These are phyloP conservation scores for Dalbergia oliveri DNA, from an alignment of 306 rosid species.

Conservation along the genomic window DNA sequence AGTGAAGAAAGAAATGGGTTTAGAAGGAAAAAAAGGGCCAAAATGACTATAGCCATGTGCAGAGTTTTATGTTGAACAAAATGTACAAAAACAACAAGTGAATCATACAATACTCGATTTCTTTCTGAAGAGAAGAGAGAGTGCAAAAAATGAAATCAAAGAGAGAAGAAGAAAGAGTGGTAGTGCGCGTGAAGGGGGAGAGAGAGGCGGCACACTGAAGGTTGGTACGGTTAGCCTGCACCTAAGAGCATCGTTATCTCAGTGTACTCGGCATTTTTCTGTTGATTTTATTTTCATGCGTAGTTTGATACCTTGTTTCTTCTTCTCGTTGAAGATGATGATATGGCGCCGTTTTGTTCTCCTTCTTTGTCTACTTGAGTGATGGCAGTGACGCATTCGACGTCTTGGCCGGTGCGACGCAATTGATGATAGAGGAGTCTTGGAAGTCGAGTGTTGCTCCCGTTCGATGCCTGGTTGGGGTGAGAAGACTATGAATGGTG, in stretches of 20 bases:
- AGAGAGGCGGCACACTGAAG: no score
- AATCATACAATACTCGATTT: no score
- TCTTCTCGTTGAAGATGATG: background rate
- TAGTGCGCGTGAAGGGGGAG: no score
- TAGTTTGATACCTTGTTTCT: background rate
- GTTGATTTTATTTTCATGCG: background rate
- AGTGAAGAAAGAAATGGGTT: constrained; percentile 72
- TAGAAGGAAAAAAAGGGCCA: constrained; percentile 49
- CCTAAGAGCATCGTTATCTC: no score
- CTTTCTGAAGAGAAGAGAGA: no score
- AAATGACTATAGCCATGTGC: constrained; percentile 22
- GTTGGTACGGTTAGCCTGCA: no score
- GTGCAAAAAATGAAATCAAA: no score
- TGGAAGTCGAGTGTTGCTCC: constrained; percentile 11
- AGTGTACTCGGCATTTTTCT: rapidly evolving
- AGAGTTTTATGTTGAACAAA: constrained; percentile 37
- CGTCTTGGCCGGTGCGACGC: constrained; percentile 75
- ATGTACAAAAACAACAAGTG: background rate
- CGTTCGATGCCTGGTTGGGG: constrained; percentile 39
- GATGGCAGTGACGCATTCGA: constrained; percentile 52
- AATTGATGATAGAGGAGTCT: constrained; percentile 51
- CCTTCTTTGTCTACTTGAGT: background rate
- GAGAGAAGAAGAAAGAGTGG: no score
- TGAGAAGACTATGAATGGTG: constrained; percentile 32
- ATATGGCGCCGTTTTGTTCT: background rate